phyloP scores from a whole-genome alignment of 768 basidiomycete genomes.

The Lactarius sanguifluus region DNA sequence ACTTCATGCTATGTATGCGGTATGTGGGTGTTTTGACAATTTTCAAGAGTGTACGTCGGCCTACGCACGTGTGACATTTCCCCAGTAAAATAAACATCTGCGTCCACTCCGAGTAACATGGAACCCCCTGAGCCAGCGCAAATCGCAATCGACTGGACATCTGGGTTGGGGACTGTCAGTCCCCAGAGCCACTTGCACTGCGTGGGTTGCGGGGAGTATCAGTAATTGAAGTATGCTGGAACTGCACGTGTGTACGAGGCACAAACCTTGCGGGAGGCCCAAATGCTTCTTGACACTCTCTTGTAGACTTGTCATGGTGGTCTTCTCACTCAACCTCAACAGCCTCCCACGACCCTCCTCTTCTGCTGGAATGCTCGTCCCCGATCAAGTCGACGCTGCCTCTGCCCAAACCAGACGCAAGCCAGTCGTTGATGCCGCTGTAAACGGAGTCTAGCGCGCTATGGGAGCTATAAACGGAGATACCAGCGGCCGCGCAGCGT shows the following conservation, averaged over 20 bases:
- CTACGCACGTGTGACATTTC: conserved; percentile 82
- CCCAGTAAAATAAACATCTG: conserved; percentile 90
- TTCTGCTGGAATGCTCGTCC: conserved; percentile 34
- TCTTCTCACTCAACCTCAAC: conserved; percentile 24
- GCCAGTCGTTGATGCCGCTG: conserved; percentile 91
- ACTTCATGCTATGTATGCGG: conserved; percentile 68
- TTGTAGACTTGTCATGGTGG: conserved; percentile 36
- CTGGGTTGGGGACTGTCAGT: conserved; percentile 26
- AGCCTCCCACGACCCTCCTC: conserved; percentile 34
- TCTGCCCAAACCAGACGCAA: conserved; percentile 46
- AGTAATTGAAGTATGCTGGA: conserved; percentile 10
- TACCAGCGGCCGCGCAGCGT: conserved; percentile 74
- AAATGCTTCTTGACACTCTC: conserved; percentile 41
- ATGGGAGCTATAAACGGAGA: conserved; percentile 87
- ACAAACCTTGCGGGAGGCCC: conserved; percentile 44
- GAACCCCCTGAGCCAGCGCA: conserved; percentile 90
- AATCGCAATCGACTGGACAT: conserved; percentile 68
- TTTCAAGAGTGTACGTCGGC: conserved; percentile 11
- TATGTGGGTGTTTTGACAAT: conserved; percentile 27
- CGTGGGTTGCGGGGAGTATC: conserved; percentile 13
- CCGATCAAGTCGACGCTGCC: conserved; percentile 43
- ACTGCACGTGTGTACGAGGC: conserved; percentile 7
- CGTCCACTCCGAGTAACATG: conserved; percentile 65
- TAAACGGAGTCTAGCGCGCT: conserved; percentile 82
- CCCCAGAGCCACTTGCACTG: conserved; percentile 66